Evolutionary conservation across 2,329 filamentous ascomycete species (phyloP).

Genomic region (Diaporthe capsici): DNA sequence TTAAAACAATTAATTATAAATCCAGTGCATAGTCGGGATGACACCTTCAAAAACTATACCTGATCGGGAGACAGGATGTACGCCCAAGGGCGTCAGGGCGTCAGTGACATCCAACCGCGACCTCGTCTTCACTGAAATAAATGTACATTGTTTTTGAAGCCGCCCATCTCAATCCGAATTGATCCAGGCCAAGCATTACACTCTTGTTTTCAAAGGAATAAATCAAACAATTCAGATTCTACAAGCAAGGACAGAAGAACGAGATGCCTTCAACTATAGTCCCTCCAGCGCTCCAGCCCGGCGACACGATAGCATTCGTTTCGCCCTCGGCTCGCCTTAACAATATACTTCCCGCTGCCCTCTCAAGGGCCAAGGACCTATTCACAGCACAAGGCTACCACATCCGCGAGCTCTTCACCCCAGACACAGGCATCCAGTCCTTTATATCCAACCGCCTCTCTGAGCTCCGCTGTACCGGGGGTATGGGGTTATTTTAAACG

Average conservation of each 20-base stretch:
- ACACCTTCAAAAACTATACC: background rate
- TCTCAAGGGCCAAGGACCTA: conserved; percentile 50
- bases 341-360: conserved; percentile 46
- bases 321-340: conserved; percentile 58
- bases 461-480: conserved; percentile 53
- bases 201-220: background rate
- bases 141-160: background rate
- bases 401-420: conserved; percentile 51
- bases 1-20: background rate
- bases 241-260: background rate
- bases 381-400: conserved; percentile 52
- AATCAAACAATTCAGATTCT: too few relatives aligned
- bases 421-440: conserved; percentile 50
- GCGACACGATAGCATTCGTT: conserved; percentile 56
- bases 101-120: background rate
- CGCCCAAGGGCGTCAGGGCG: background rate
- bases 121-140: background rate
- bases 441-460: conserved; percentile 53
- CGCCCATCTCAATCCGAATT: too few relatives aligned
- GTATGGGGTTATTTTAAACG: too few relatives aligned
- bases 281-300: conserved; percentile 48
- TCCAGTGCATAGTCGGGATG: background rate
- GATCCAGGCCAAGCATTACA: background rate
- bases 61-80: background rate
- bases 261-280: background rate